These are phyloP conservation scores for Umbellularia californica DNA, from an alignment of 164 flowering plant species.

Conservation along the genomic window DNA sequence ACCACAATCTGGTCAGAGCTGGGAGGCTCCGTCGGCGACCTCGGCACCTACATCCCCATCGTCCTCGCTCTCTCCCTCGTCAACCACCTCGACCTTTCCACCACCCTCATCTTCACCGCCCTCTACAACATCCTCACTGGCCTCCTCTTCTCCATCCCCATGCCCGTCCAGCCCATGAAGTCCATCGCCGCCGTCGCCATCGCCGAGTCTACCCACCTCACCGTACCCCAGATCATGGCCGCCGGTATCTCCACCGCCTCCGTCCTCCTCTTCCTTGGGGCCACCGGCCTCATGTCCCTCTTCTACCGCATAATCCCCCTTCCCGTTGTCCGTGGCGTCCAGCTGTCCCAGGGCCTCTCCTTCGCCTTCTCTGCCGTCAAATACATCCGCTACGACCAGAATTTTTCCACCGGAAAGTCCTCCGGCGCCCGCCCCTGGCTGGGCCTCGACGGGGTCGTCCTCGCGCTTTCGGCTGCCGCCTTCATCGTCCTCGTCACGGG, in stretches of 20 bases:
- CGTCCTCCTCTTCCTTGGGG: constrained; percentile 64
- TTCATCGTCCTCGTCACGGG: constrained; percentile 59
- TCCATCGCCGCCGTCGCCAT: constrained; percentile 92
- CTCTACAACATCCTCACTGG: constrained; percentile 81
- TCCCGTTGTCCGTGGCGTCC: constrained; percentile 89
- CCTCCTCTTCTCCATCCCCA: constrained; percentile 70
- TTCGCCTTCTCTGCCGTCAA: constrained; percentile 86
- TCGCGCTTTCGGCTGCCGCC: constrained; percentile 51
- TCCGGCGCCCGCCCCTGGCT: constrained; percentile 52
- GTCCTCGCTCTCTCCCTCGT: constrained; percentile 65
- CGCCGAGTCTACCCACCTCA: constrained; percentile 55
- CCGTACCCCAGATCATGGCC: constrained; percentile 64
- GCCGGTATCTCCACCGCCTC: constrained; percentile 76
- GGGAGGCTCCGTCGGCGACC: constrained; percentile 78
- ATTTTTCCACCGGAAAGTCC: constrained; percentile 47
- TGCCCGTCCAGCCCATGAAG: constrained; percentile 98
- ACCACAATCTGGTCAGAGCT: constrained; percentile 55
- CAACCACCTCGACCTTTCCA: constrained; percentile 58
- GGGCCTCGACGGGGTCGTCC: constrained; percentile 67
- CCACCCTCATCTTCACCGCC: constrained; percentile 78
- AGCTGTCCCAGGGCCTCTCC: constrained; percentile 82
- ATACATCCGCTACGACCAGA: constrained; percentile 60
- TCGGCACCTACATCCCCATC: constrained; percentile 90
- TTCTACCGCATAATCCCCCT: constrained; percentile 64
- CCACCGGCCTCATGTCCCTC: constrained; percentile 77